A percentile compares a stretch with the other conserved stretches of the same genome.
These are phyloP conservation scores for Cicer judaicum DNA, from an alignment of 306 rosid genomes.

Conservation along the genomic window DNA sequence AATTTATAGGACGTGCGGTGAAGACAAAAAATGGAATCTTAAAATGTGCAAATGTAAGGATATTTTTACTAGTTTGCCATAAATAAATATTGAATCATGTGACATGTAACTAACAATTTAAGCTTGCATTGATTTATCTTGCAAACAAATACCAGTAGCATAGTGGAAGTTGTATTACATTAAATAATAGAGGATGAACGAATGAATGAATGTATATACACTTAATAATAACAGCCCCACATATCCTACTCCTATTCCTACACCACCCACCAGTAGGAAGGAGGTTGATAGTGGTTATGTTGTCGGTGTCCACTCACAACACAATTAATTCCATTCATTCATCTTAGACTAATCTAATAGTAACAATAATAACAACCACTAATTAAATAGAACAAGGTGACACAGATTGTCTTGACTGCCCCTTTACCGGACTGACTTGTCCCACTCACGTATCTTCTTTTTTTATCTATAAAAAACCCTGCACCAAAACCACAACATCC, in stretches of 20 bases:
- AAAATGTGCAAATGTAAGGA: no score
- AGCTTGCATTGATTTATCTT: slow-evolving; percentile 16
- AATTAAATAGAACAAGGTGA: slow-evolving; percentile 11
- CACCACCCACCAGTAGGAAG: slow-evolving; percentile 25
- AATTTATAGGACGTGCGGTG: no score
- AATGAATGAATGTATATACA: slow-evolving; percentile 51
- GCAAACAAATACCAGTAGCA: background rate
- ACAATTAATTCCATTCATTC: slow-evolving; percentile 28
- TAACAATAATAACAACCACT: slow-evolving; percentile 3
- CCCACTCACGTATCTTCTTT: background rate
- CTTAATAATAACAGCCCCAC: slow-evolving; percentile 31
- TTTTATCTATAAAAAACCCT: slow-evolving; percentile 35
- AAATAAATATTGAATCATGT: background rate
- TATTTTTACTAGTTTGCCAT: background rate
- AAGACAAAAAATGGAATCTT: no score
- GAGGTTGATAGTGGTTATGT: slow-evolving; percentile 46
- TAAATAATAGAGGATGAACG: slow-evolving; percentile 47
- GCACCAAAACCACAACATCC: slow-evolving; percentile 37
- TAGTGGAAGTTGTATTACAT: slow-evolving; percentile 43
- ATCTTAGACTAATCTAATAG: slow-evolving; percentile 33
- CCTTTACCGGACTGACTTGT: background rate
- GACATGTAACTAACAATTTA: background rate
- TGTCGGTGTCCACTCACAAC: slow-evolving; percentile 43
- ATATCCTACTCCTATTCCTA: slow-evolving; percentile 32
- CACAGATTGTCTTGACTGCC: slow-evolving; percentile 27